Evolutionary conservation across 23 red algal species (phyloP).

Genomic region (Chondrus crispus): DNA sequence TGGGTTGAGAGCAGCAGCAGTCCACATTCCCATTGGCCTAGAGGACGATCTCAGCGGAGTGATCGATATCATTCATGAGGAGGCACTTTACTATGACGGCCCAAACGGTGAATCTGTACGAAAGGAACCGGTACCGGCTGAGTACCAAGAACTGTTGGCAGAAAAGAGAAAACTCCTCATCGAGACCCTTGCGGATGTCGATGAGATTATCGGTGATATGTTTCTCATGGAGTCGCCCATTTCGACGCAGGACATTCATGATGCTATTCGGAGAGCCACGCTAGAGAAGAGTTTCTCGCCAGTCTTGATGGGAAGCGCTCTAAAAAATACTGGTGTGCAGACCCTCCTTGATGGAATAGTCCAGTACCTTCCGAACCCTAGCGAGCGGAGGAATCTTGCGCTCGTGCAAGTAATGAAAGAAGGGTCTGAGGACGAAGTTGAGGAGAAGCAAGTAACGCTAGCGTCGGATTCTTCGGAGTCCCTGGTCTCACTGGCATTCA

Average conservation of each 20-base stretch:
- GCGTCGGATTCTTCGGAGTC: conserved; percentile 59
- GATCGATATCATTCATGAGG: conserved; percentile 76
- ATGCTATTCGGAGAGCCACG: conserved; percentile 86
- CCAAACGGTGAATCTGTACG: conserved; percentile 71
- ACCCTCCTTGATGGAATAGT: conserved; percentile 89
- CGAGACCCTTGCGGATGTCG: conserved; percentile 91
- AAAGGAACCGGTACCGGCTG: conserved; percentile 20
- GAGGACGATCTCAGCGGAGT: conserved; percentile 80
- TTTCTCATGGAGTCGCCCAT: conserved; percentile 84
- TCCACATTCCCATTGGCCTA: conserved; percentile 90
- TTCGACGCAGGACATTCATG: conserved; percentile 60
- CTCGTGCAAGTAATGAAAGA: conserved; percentile 32
- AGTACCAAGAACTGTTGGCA: conserved; percentile 29
- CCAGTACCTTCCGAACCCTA: conserved; percentile 88
- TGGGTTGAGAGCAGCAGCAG: conserved; percentile 68
- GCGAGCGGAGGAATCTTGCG: conserved; percentile 67
- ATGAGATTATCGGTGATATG: conserved; percentile 82
- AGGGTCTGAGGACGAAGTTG: background rate
- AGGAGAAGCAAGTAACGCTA: conserved; percentile 56
- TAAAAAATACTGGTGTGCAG: conserved; percentile 98
- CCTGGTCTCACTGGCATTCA: conserved; percentile 88
- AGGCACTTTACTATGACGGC: conserved; percentile 96
- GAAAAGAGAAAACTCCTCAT: conserved; percentile 61
- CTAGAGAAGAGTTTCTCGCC: conserved; percentile 82
- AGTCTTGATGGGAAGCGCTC: conserved; percentile 79